A percentile compares a stretch with the other conserved stretches of the same genome.
Evolutionary conservation across 805 yeast genomes (phyloP).

Genomic region (Cyberlindnera veronae): DNA sequence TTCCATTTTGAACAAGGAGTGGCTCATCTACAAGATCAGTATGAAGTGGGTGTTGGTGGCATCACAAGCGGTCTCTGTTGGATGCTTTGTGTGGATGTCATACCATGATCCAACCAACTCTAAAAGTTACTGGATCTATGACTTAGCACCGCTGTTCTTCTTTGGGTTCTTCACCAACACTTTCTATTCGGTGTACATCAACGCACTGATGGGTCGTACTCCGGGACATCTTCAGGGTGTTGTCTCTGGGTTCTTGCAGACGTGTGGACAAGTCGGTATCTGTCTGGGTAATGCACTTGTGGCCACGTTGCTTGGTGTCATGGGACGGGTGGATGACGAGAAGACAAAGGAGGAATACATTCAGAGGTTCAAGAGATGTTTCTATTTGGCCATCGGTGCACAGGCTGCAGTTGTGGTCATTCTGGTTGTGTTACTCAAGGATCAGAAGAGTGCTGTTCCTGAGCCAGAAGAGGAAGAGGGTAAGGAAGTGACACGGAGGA

Average conservation of each 20-base stretch:
- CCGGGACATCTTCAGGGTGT: constrained; percentile 39
- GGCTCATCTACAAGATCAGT: constrained; percentile 23
- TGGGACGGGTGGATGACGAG: constrained; percentile 1
- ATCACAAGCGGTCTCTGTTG: constrained; percentile 16
- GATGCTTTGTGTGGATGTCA: constrained; percentile 22
- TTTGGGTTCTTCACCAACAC: constrained; percentile 29
- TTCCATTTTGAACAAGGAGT: constrained; percentile 27
- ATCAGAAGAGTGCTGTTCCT: constrained; percentile 9
- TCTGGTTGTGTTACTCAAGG: constrained; percentile 9
- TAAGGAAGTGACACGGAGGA: neutral
- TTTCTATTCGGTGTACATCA: constrained; percentile 34
- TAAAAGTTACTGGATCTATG: constrained; percentile 28
- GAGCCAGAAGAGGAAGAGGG: neutral
- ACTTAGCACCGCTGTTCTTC: constrained; percentile 26
- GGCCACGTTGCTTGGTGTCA: constrained; percentile 4
- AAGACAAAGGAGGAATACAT: neutral
- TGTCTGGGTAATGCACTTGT: neutral
- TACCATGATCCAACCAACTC: neutral
- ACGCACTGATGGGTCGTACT: constrained; percentile 30
- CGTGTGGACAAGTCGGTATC: constrained; percentile 13
- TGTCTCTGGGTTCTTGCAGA: constrained; percentile 35
- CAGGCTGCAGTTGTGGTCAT: constrained; percentile 3
- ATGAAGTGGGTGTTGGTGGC: constrained; percentile 17
- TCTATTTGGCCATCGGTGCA: constrained; percentile 11
- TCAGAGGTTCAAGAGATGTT: constrained; percentile 6